A percentile compares a stretch with the other conserved stretches of the same genome.
Evolutionary conservation across 805 yeast species (phyloP).

Genomic region (Saccharomycopsis fibuligera): DNA sequence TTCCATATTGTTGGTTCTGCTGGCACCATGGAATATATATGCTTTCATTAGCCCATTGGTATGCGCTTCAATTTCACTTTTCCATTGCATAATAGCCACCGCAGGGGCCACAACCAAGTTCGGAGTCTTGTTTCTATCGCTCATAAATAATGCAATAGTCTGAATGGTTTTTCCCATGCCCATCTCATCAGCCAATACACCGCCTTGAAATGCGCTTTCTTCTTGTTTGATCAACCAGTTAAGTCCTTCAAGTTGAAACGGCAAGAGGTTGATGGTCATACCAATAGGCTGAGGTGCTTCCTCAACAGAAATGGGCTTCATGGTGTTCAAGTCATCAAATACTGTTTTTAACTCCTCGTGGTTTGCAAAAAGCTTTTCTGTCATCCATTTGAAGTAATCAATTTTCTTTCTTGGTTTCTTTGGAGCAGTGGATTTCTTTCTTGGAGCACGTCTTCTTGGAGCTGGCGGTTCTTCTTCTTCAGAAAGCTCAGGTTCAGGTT

Average conservation of each 20-base stretch:
- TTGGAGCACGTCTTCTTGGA: slow-evolving; percentile 11
- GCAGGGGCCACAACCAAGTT: slow-evolving; percentile 94
- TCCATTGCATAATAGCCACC: slow-evolving; percentile 98
- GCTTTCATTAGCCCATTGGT: slow-evolving; percentile 66
- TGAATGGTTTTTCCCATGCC: slow-evolving; percentile 99
- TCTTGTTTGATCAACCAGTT: slow-evolving; percentile 87
- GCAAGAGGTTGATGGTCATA: slow-evolving; percentile 66
- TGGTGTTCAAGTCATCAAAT: slow-evolving; percentile 54
- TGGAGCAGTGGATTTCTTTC: slow-evolving; percentile 17
- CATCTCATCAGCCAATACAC: slow-evolving; percentile 97
- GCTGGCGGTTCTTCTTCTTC: slow-evolving; percentile 34
- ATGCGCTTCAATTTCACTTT: slow-evolving; percentile 81
- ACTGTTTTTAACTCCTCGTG: slow-evolving; percentile 77
- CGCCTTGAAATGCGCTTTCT: slow-evolving; percentile 72
- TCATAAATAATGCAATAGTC: slow-evolving; percentile 80
- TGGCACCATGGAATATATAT: slow-evolving; percentile 80
- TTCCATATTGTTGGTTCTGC: slow-evolving; percentile 50
- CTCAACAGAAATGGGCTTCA: slow-evolving; percentile 42
- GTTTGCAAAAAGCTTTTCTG: slow-evolving; percentile 56
- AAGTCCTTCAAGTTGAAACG: slow-evolving; percentile 91
- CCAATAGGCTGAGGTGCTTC: slow-evolving; percentile 71
- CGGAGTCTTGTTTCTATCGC: slow-evolving; percentile 60
- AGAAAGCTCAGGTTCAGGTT: slow-evolving; percentile 19
- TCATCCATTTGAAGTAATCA: slow-evolving; percentile 64
- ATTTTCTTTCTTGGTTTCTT: slow-evolving; percentile 40